Conservation (phyloP, 2,329 filamentous ascomycete species). For the Xenoacremonium recifei region DNA sequence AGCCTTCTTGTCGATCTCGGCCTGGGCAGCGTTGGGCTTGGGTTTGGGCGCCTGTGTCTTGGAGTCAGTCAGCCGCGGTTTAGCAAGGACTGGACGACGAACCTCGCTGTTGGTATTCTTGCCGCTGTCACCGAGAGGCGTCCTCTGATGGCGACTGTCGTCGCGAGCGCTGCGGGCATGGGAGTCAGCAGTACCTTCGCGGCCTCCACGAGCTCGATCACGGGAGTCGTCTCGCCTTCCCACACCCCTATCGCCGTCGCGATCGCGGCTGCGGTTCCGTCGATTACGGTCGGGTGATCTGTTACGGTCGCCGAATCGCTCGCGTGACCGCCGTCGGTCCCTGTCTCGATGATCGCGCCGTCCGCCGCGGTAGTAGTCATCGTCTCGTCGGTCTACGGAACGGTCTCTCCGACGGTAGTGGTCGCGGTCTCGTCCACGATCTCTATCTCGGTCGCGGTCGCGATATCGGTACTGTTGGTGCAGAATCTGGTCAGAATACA, state of each 20-base stretch:
- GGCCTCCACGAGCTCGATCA: constrained; percentile 61
- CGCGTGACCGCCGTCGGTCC: constrained; percentile 65
- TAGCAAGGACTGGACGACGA: constrained; percentile 31
- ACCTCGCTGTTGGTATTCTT: constrained; percentile 57
- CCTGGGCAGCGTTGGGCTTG: constrained; percentile 47
- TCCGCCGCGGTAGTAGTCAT: constrained; percentile 60
- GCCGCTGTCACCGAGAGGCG: constrained; percentile 46
- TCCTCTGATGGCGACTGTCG: constrained; percentile 56
- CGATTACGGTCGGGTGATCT: constrained; percentile 56
- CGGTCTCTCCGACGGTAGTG: constrained; percentile 66
- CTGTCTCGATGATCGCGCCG: constrained; percentile 53
- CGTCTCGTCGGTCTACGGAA: constrained; percentile 65
- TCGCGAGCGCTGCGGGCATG: constrained; percentile 64
- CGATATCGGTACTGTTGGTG: constrained; percentile 56
- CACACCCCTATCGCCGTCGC: constrained; percentile 62
- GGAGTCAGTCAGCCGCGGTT: constrained; percentile 15
- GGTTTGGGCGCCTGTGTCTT: constrained; percentile 50
- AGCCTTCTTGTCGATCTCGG: constrained; percentile 72
- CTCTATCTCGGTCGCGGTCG: constrained; percentile 52
- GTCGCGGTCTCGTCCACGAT: constrained; percentile 52
- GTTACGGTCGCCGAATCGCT: constrained; percentile 57
- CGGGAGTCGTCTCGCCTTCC: constrained; percentile 74
- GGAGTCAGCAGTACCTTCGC: constrained; percentile 71
- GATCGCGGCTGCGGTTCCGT: constrained; percentile 62
- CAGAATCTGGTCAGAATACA: constrained; percentile 38